Conservation (phyloP, 768 basidiomycete genomes). For the Rhizopogon vinicolor region DNA sequence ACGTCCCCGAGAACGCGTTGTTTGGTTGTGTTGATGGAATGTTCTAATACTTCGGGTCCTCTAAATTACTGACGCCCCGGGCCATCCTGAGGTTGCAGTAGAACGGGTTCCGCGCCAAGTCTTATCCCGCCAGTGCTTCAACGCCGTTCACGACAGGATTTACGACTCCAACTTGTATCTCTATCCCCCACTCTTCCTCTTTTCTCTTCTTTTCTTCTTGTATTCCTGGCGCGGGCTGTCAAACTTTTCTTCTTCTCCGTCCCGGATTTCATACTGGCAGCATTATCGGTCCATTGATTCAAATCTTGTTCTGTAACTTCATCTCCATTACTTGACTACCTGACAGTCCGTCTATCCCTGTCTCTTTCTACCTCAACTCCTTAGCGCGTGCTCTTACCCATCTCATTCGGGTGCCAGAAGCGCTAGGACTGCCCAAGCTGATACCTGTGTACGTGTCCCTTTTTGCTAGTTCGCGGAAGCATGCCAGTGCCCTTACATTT, state of each 20-base stretch:
- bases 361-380: neutral
- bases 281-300: neutral
- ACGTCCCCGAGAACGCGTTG: conserved; percentile 7
- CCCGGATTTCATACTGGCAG: neutral
- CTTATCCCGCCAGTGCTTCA: conserved; percentile 8
- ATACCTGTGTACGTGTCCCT: neutral
- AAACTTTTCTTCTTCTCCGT: neutral
- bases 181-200: neutral
- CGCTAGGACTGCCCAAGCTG: neutral
- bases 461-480: neutral
- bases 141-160: conserved; percentile 24
- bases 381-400: neutral
- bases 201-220: neutral
- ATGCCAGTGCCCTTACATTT: neutral
- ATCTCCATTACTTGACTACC: conserved; percentile 6
- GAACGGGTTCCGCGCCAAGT: conserved; percentile 8
- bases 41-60: neutral
- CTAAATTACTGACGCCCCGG: neutral
- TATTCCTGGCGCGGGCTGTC: neutral
- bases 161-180: conserved; percentile 21
- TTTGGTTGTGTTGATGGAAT: conserved; percentile 19
- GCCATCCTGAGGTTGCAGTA: conserved; percentile 11
- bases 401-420: neutral
- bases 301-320: neutral
- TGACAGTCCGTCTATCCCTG: neutral